phyloP scores from a whole-genome alignment of 805 yeast genomes.

The Candida fluviatilis region DNA sequence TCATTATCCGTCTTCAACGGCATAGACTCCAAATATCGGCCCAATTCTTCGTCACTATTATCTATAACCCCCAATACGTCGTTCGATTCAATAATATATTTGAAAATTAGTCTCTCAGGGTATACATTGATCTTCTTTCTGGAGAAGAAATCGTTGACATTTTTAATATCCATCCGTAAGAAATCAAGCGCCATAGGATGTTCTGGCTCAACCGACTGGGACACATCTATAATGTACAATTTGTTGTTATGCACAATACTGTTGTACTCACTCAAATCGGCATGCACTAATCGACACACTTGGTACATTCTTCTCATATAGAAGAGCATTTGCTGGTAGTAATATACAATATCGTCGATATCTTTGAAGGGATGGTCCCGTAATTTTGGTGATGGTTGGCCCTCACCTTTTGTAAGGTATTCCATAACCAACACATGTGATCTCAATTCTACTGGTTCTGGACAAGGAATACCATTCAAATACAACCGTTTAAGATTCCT shows the following conservation, averaged over 20 bases:
- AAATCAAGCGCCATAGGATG: slow-evolving; percentile 97
- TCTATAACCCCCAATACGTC: slow-evolving; percentile 32
- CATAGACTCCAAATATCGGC: slow-evolving; percentile 41
- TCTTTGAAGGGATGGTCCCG: slow-evolving; percentile 76
- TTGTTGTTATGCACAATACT: slow-evolving; percentile 76
- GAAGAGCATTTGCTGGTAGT: slow-evolving; percentile 74
- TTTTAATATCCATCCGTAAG: slow-evolving; percentile 94
- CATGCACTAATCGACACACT: slow-evolving; percentile 88
- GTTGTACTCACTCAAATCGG: slow-evolving; percentile 94
- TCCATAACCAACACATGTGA: slow-evolving; percentile 95
- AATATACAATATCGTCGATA: slow-evolving; percentile 58
- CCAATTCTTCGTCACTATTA: slow-evolving; percentile 40
- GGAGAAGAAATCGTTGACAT: slow-evolving; percentile 83
- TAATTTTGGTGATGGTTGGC: slow-evolving; percentile 87
- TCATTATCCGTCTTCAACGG: slow-evolving; percentile 57
- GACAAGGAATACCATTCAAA: slow-evolving; percentile 81
- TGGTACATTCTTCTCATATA: slow-evolving; percentile 87
- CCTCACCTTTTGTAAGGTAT: slow-evolving; percentile 71
- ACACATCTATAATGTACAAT: slow-evolving; percentile 89
- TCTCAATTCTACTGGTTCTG: slow-evolving; percentile 84
- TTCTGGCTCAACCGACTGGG: slow-evolving; percentile 96
- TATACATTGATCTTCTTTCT: slow-evolving; percentile 69
- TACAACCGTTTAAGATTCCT: slow-evolving; percentile 83
- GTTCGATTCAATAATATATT: slow-evolving; percentile 58
- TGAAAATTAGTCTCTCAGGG: slow-evolving; percentile 78